A percentile compares a stretch with the other conserved stretches of the same genome.
phyloP scores from a whole-genome alignment of 257 asterid species.

The Apocynum venetum region DNA sequence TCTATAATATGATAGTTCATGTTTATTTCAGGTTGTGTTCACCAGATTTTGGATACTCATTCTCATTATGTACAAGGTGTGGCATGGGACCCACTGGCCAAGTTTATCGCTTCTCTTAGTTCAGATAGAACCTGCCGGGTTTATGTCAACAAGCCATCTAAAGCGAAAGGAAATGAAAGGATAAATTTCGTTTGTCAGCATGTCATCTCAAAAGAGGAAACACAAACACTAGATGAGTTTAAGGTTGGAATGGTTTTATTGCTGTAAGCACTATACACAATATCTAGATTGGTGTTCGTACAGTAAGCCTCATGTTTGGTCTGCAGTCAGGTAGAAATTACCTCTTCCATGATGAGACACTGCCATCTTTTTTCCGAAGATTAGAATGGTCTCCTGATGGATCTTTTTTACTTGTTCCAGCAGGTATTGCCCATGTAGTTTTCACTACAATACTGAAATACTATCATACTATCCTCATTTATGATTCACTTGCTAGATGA shows the following conservation, averaged over 20 bases:
- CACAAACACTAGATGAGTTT: conserved; percentile 59
- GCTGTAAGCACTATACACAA: background rate
- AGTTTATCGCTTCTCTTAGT: conserved; percentile 87
- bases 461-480: background rate
- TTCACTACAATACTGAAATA: background rate
- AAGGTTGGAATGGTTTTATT: conserved; percentile 47
- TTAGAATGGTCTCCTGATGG: conserved; percentile 99
- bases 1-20: background rate
- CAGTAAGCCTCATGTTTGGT: background rate
- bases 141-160: conserved; percentile 70
- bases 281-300: conserved; percentile 2
- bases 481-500: background rate
- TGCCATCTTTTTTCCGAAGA: conserved; percentile 95
- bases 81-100: conserved; percentile 88
- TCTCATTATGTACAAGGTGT: conserved; percentile 97
- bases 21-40: conserved; percentile 63
- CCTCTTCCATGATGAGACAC: conserved; percentile 93
- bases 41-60: conserved; percentile 86
- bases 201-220: conserved; percentile 67
- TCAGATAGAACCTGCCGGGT: conserved; percentile 93
- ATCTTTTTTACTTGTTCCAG: conserved; percentile 86
- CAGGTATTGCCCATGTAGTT: conserved; percentile 49
- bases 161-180: conserved; percentile 74
- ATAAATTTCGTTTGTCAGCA: conserved; percentile 78
- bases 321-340: conserved; percentile 69